Conservation (phyloP, 495 filamentous ascomycete species). For the Penicillium manginii region DNA sequence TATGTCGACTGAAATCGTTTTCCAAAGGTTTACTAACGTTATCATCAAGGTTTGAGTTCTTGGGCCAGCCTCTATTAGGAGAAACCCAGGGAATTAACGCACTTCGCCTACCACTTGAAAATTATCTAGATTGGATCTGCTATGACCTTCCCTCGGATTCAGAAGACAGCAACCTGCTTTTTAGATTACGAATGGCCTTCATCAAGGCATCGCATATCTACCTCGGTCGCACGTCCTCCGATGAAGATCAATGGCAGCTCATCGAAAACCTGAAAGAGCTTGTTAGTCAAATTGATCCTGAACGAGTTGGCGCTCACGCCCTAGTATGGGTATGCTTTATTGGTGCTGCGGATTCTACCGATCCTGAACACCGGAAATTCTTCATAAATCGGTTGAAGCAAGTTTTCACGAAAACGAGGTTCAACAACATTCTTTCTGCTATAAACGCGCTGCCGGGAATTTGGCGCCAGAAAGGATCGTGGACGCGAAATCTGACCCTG, state of each 20-base stretch:
- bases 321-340: constrained; percentile 32
- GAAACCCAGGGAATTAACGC: constrained; percentile 13
- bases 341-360: constrained; percentile 24
- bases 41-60: constrained; percentile 20
- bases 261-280: constrained; percentile 21
- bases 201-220: constrained; percentile 27
- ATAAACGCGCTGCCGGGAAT: constrained; percentile 22
- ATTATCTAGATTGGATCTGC: constrained; percentile 19
- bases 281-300: constrained; percentile 18
- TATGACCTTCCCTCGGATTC: constrained; percentile 20
- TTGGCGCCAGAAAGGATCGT: constrained; percentile 21
- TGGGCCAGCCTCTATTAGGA: constrained; percentile 21
- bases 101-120: constrained; percentile 8
- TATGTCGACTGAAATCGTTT: not conserved
- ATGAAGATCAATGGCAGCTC: constrained; percentile 19
- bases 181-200: constrained; percentile 15
- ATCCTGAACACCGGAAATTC: constrained; percentile 22
- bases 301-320: constrained; percentile 25
- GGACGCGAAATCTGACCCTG: constrained; percentile 18
- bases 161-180: constrained; percentile 15
- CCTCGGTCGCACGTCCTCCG: constrained; percentile 15
- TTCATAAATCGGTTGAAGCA: constrained; percentile 20
- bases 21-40: not conserved
- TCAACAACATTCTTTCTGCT: constrained; percentile 23
- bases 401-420: constrained; percentile 18